Evolutionary conservation across 345 rosid species (phyloP).

Genomic region (Garcia nutans): DNA sequence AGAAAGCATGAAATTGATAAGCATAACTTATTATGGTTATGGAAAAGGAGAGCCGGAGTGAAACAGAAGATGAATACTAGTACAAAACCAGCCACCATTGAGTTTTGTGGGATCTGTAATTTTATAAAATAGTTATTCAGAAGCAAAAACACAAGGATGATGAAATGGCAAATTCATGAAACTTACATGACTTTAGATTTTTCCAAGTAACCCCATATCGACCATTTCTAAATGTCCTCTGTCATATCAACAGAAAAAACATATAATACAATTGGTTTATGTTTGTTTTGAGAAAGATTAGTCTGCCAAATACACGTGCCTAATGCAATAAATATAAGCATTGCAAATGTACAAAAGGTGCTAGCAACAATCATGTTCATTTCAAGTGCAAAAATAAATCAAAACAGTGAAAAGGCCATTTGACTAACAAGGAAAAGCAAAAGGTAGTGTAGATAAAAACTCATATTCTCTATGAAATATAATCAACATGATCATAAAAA

Average conservation of each 20-base stretch:
- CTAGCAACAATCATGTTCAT: conserved; percentile 66
- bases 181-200: conserved; percentile 56
- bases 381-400: conserved; percentile 49
- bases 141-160: background rate
- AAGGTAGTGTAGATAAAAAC: too few species aligned
- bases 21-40: conserved; percentile 42
- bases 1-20: background rate
- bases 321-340: conserved; percentile 53
- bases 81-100: conserved; percentile 34
- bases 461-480: too few species aligned
- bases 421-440: conserved; percentile 48
- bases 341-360: conserved; percentile 60
- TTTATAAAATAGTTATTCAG: background rate
- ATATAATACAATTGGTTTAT: background rate
- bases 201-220: conserved; percentile 84
- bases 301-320: conserved; percentile 20
- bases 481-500: too few species aligned
- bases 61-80: conserved; percentile 44
- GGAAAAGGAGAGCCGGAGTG: conserved; percentile 45
- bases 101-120: conserved; percentile 25
- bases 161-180: conserved; percentile 1
- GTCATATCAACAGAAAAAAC: background rate
- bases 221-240: conserved; percentile 81
- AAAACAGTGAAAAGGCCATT: conserved; percentile 68
- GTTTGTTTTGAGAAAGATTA: background rate